These are phyloP conservation scores for Rhynchospora breviuscula DNA, from an alignment of 176 grass and related monocot genomes.

Conservation along the genomic window DNA sequence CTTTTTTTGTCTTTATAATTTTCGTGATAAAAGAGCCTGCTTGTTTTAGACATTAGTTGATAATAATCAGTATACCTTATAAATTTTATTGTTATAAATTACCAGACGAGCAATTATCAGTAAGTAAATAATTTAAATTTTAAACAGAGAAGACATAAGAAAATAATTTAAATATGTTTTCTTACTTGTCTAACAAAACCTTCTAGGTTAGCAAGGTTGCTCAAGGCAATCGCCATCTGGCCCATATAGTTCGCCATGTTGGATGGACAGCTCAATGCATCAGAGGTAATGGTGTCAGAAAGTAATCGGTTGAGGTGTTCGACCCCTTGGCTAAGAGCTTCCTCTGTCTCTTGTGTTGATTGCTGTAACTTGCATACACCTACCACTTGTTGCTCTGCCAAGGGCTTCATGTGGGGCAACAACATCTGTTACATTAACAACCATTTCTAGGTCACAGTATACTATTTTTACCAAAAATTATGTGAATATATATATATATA, in stretches of 20 bases:
- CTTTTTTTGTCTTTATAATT: background rate
- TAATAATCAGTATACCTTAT: background rate
- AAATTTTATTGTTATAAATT: no score
- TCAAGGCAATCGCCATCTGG: constrained; percentile 74
- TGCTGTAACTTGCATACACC: constrained; percentile 73
- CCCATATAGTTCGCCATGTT: constrained; percentile 93
- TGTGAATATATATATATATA: background rate
- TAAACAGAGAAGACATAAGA: background rate
- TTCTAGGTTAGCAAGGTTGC: constrained; percentile 78
- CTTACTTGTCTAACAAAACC: constrained; percentile 73
- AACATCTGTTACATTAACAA: constrained; percentile 47
- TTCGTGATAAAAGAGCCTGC: background rate
- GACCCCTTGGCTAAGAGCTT: constrained; percentile 78
- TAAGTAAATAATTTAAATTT: background rate
- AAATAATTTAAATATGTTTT: background rate
- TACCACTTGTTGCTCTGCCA: constrained; percentile 82
- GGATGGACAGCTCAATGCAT: constrained; percentile 60
- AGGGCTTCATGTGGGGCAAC: constrained; percentile 57
- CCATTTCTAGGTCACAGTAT: background rate
- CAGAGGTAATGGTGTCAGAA: constrained; percentile 62
- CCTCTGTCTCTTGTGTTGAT: constrained; percentile 79
- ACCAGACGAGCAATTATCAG: background rate
- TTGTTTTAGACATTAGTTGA: background rate
- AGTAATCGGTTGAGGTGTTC: constrained; percentile 79
- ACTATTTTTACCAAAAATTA: background rate